phyloP scores from a whole-genome alignment of 768 basidiomycete species.

The Coprinopsis cinerea region DNA sequence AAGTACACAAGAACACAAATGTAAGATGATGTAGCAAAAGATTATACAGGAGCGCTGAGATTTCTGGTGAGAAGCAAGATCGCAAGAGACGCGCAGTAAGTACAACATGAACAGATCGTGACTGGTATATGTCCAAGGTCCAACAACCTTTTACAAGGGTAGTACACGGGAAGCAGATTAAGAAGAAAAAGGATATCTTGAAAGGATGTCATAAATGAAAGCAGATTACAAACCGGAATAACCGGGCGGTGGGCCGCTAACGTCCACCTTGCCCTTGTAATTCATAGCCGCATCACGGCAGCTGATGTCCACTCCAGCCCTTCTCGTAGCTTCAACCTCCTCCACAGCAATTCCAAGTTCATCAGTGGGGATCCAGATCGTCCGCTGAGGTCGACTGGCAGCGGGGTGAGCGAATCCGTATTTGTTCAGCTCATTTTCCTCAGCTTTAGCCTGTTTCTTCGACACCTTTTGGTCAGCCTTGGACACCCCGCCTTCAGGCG shows the following conservation, averaged over 20 bases:
- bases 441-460: constrained; percentile 13
- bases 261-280: constrained; percentile 32
- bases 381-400: constrained; percentile 60
- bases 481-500: constrained; percentile 8
- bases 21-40: too few relatives aligned
- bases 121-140: too few relatives aligned
- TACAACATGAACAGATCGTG: too few relatives aligned
- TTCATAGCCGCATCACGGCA: constrained; percentile 27
- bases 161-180: too few relatives aligned
- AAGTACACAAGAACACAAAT: too few relatives aligned
- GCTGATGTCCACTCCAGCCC: constrained; percentile 49
- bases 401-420: constrained; percentile 90
- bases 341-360: constrained; percentile 23
- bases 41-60: too few relatives aligned
- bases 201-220: neutral
- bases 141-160: too few relatives aligned
- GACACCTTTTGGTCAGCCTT: constrained; percentile 8
- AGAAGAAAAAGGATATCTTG: too few relatives aligned
- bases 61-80: too few relatives aligned
- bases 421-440: constrained; percentile 29
- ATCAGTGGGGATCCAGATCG: constrained; percentile 84
- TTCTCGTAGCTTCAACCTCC: constrained; percentile 30
- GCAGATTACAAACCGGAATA: constrained; percentile 6
- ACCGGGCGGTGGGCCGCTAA: constrained; percentile 20
- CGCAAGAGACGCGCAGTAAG: too few relatives aligned